A percentile compares a stretch with the other conserved stretches of the same genome.
Evolutionary conservation across 2,329 filamentous ascomycete species (phyloP).

Genomic region (Calonectria pteridis): DNA sequence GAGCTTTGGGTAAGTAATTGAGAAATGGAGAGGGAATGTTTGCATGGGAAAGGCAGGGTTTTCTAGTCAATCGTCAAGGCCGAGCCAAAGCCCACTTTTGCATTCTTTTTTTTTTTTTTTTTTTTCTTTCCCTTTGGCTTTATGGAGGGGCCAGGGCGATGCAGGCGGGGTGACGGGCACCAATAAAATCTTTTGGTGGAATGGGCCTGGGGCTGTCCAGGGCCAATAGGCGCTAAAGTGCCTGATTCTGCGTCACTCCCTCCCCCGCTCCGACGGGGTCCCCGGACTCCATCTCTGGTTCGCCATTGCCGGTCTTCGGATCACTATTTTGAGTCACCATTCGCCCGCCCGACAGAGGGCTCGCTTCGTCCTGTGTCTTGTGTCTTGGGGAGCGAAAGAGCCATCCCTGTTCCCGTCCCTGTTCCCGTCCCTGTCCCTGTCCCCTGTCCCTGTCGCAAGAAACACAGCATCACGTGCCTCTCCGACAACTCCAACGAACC

Average conservation of each 20-base stretch:
- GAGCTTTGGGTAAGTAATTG: neutral
- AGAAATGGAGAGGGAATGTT: neutral
- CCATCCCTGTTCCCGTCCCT: no score
- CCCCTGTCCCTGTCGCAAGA: neutral
- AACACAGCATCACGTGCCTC: neutral
- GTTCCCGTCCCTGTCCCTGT: no score
- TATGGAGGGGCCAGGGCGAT: neutral
- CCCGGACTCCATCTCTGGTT: neutral
- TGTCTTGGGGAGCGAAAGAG: neutral
- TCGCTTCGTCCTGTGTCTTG: neutral
- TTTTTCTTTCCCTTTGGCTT: neutral
- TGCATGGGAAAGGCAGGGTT: neutral
- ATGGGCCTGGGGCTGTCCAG: neutral
- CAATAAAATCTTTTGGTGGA: neutral
- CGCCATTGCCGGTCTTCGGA: neutral
- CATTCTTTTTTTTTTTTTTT: neutral
- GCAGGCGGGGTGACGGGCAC: neutral
- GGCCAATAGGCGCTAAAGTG: neutral
- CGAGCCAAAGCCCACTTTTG: neutral
- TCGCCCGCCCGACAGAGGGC: neutral
- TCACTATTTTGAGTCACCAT: conserved; percentile 1
- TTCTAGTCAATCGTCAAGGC: neutral
- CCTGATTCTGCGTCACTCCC: neutral
- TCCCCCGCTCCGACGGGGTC: neutral
- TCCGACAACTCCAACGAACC: neutral